Evolutionary conservation across 2,329 filamentous ascomycete species (phyloP).

Genomic region (Leptographium wingfieldii): DNA sequence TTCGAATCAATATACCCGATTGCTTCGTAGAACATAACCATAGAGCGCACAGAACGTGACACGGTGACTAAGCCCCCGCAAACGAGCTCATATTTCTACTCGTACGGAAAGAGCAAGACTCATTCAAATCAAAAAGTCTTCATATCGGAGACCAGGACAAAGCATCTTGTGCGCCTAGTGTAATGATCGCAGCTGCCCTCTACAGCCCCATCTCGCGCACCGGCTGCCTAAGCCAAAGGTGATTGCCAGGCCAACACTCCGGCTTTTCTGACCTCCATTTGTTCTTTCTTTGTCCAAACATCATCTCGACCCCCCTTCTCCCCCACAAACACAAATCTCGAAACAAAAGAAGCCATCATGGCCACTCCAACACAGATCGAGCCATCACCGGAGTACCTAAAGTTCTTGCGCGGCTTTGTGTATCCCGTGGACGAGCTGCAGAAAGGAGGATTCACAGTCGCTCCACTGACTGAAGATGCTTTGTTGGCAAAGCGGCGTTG

Average conservation of each 20-base stretch:
- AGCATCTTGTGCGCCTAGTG: not conserved
- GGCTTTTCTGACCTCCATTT: not conserved
- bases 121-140: not conserved
- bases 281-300: not conserved
- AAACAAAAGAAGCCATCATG: not conserved
- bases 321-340: not conserved
- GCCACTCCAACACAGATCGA: not conserved
- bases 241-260: not conserved
- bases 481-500: not conserved
- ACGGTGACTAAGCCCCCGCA: not conserved
- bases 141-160: not conserved
- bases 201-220: not conserved
- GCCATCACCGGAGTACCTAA: not conserved
- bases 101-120: not conserved
- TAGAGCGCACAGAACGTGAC: not conserved
- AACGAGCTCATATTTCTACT: not conserved
- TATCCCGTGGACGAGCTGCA: not conserved
- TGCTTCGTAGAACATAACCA: no score
- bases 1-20: no score
- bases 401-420: not conserved
- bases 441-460: not conserved
- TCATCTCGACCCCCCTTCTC: not conserved
- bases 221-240: not conserved
- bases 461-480: not conserved
- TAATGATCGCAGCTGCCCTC: not conserved